Evolutionary conservation across 306 rosid species (phyloP), one percentile per base, ranked within the genome.

Genomic region (Prosopis cineraria): DNA sequence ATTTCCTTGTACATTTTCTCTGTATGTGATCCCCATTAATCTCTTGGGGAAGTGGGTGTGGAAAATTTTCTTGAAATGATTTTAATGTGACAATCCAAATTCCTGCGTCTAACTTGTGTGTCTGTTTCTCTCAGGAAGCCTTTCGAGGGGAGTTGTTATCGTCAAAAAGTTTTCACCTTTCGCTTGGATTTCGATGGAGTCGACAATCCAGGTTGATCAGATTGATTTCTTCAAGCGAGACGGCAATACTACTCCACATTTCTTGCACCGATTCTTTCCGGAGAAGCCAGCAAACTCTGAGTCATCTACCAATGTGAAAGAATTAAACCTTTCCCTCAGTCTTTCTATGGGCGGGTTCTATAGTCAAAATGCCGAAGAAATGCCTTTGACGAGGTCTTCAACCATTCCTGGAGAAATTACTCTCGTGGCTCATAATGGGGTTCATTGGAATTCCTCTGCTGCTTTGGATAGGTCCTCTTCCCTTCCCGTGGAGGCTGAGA

Each of bases 141-240:
- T 24, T 43, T 62, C 64, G 3, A 43, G 37, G 77, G 79, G 31
- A 17, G 20, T 40, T 56, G 29, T 48, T 75, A n/a, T 70, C 39
- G 39, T 62, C 27, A 12, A 20, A 50, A 70, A 41, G 30, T 45
- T 41, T 68, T 67, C 67, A 78, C 48, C 52, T 45, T 78, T 66
- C 30, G 48, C 22, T 71, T 73, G 45, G 76, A 75, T 75, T 70
- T 45, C 72, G 31, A 79, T 84, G 87, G 87, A 84, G 87, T 80
- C 75, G 64, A 73, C 56, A 10, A 65, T 55, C 27, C 65, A 29
- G 34, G 55, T 24, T 24, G 39, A 44, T 64, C 39, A 77, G 72
- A 40, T 50, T 45, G 39, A 50, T 20, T 66, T 14, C 17, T 67
- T 59, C 41, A 44, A 39, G 22, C 59, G 22, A 72, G 56, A 47